phyloP scores from a whole-genome alignment of 2,329 filamentous ascomycete species.

The Trichoderma citrinoviride region DNA sequence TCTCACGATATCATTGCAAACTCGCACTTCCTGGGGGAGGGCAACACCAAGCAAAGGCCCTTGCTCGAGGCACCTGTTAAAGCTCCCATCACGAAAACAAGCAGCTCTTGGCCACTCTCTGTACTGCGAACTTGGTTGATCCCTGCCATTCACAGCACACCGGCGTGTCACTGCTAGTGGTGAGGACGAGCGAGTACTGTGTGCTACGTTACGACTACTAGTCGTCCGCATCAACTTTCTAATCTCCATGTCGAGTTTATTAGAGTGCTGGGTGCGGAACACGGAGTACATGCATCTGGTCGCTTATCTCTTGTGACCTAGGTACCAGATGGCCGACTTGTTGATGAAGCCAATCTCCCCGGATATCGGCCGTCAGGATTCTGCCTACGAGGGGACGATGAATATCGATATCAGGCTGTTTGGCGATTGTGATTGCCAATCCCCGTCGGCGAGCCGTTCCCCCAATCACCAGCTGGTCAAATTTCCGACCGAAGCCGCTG shows the following conservation, averaged over 20 bases:
- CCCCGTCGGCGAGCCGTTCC: not conserved
- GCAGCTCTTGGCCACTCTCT: not conserved
- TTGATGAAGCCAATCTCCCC: not conserved
- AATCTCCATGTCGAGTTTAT: conserved; percentile 11
- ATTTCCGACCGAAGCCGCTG: not conserved
- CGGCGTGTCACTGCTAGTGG: not conserved
- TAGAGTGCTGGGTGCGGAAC: too few relatives aligned
- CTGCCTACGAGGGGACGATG: conserved; percentile 4
- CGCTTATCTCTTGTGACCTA: conserved; percentile 11
- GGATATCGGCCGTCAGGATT: conserved; percentile 19
- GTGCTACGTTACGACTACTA: not conserved
- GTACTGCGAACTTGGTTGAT: not conserved
- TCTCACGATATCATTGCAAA: not conserved
- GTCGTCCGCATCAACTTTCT: conserved; percentile 3
- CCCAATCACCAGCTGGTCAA: conserved; percentile 1
- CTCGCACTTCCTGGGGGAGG: not conserved
- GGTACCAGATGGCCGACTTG: not conserved
- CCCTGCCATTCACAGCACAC: conserved; percentile 7
- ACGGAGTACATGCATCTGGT: not conserved
- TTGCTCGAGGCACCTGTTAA: not conserved
- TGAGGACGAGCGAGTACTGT: not conserved
- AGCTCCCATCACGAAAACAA: not conserved
- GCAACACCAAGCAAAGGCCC: not conserved
- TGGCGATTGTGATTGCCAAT: conserved; percentile 1
- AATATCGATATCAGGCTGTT: conserved; percentile 14